A percentile compares a stretch with the other conserved stretches of the same genome.
Conservation (phyloP, 176 grass and related monocot genomes). For the Aegilops umbellulata region DNA sequence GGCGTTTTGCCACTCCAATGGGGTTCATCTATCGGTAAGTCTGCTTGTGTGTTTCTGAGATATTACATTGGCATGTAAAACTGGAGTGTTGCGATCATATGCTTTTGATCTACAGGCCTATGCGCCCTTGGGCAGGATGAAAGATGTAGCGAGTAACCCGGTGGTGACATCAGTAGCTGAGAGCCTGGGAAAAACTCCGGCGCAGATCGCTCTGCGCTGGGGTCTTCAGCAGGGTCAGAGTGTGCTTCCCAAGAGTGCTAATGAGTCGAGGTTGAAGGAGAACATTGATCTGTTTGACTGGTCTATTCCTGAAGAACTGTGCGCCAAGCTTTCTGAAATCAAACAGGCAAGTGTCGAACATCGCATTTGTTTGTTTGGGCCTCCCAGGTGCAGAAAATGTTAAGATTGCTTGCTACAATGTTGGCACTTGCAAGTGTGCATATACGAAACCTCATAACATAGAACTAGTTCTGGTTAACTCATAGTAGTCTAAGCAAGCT, state of each 20-base stretch:
- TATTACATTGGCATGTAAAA: background rate
- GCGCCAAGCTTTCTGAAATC: conserved; percentile 51
- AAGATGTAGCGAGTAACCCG: conserved; percentile 33
- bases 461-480: background rate
- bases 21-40: conserved; percentile 73
- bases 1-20: conserved; percentile 47
- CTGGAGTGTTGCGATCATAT: background rate
- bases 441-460: background rate
- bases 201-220: conserved; percentile 60
- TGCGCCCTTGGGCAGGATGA: conserved; percentile 55
- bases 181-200: conserved; percentile 61
- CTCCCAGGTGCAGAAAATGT: background rate
- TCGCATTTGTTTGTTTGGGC: background rate
- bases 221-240: conserved; percentile 65
- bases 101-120: conserved; percentile 50
- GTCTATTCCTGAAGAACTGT: conserved; percentile 65
- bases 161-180: conserved; percentile 43
- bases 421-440: background rate
- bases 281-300: conserved; percentile 63
- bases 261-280: conserved; percentile 61
- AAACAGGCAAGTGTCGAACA: conserved; percentile 42
- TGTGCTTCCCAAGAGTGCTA: conserved; percentile 66
- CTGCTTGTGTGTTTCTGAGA: background rate
- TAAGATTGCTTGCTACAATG: background rate
- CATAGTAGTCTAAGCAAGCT: background rate